Evolutionary conservation across 2,329 filamentous ascomycete genomes (phyloP), one percentile per base, ranked within the genome.

Genomic region (Penicillium hesseltinei): DNA sequence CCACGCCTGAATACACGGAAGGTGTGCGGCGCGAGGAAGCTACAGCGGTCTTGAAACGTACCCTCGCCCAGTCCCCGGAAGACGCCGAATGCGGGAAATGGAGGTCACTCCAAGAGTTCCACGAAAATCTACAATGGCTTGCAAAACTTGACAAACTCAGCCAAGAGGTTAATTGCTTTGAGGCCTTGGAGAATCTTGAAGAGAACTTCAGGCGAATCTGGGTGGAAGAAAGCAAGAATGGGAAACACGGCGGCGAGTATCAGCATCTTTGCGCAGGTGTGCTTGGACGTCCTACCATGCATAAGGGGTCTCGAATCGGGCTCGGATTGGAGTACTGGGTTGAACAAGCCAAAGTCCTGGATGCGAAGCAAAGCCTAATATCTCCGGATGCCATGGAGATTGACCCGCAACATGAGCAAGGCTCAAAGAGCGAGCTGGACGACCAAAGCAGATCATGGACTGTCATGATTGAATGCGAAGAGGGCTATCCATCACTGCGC

Each of bases 141-240:
- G 74, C 75, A n/a, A 75, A 73, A 36, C 67, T 77, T 54, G 77
- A 80, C 61, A 71, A 72, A 52, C 70, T 78, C 50, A 77, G 77
- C 54, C 70, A 75, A 49, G 73, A 78, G 42, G 72, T 77, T 11
- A 79, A 79, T 46, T 79, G 77, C 44, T 79, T 80, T 47, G 74
- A 78, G 63, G 76, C 77, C 11, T 64, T 78, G n/a, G 76, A 76
- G 51, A 75, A 73, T 17, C 68, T 80, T 5, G 74, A 76, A 54
- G 69, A 75, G 54, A 75, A 74, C 36, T 66, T 79, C 45, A 73
- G 71, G 62, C 73, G 73, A 36, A 66, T 79, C 39, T 80, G 77
- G 77, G 67, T 71, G 9, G 75, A 74, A 45, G 77, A 79, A 60
- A 68, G 63, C 47, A 72, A 72, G 39, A 67, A 62, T 10, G 62